phyloP scores from a whole-genome alignment of 306 rosid species.

The Astragalus membranaceus region DNA sequence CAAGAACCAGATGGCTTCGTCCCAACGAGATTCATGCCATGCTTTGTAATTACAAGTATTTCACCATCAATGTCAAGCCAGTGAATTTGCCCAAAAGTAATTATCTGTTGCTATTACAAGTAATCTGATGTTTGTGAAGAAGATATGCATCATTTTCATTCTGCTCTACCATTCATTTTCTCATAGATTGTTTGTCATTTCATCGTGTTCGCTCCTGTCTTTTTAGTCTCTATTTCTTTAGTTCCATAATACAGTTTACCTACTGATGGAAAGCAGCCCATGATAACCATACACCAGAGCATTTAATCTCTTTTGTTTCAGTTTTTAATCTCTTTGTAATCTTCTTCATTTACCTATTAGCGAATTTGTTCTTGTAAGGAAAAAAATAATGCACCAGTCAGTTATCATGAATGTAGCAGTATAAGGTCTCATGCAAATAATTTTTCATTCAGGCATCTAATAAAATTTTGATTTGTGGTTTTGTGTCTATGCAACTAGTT shows the following conservation, averaged over 20 bases:
- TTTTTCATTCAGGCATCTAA: conserved; percentile 8
- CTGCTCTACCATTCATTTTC: background rate
- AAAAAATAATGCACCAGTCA: background rate
- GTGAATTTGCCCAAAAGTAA: conserved; percentile 80
- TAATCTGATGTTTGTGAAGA: conserved; percentile 11
- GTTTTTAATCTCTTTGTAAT: background rate
- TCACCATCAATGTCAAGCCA: conserved; percentile 76
- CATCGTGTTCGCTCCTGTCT: background rate
- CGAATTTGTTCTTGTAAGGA: background rate
- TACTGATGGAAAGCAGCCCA: background rate
- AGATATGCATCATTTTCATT: conserved; percentile 9
- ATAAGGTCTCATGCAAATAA: background rate
- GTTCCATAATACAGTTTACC: background rate
- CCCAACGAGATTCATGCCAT: conserved; percentile 94
- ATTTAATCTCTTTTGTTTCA: background rate
- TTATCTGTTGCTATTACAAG: conserved; percentile 19
- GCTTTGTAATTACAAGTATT: conserved; percentile 71
- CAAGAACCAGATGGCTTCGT: conserved; percentile 85
- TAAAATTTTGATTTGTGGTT: conserved; percentile 5
- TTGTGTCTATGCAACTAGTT: background rate
- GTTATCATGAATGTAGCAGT: background rate
- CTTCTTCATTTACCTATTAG: background rate
- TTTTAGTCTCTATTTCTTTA: background rate
- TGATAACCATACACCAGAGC: background rate
- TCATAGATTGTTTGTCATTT: background rate